phyloP scores from a whole-genome alignment of 805 yeast genomes.

The Candida sithepensis region DNA sequence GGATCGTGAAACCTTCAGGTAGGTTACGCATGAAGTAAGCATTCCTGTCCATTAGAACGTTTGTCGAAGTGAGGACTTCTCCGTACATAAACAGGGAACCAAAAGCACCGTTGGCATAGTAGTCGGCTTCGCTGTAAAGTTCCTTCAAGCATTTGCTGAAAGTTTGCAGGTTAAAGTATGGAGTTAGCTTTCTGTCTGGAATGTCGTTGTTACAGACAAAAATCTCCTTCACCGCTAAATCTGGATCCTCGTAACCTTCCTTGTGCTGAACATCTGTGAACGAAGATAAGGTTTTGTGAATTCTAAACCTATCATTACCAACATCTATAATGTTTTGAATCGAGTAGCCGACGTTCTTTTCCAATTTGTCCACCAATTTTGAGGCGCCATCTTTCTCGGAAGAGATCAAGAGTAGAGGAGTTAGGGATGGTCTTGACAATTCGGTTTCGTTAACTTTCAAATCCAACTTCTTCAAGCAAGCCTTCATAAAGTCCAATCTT shows the following conservation, averaged over 20 bases:
- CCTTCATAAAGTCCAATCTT: conserved; percentile 55
- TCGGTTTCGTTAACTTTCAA: conserved; percentile 59
- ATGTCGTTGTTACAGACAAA: conserved; percentile 36
- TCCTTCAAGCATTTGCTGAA: conserved; percentile 48
- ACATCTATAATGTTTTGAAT: conserved; percentile 44
- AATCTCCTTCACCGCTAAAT: conserved; percentile 53
- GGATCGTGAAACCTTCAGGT: conserved; percentile 67
- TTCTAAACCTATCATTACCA: conserved; percentile 51
- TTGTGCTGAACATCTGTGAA: conserved; percentile 25
- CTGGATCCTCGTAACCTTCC: conserved; percentile 49
- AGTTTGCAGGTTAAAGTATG: conserved; percentile 62
- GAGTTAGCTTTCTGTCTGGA: conserved; percentile 57
- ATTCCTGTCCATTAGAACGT: conserved; percentile 72
- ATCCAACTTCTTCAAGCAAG: conserved; percentile 57
- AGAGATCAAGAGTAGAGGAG: conserved; percentile 61
- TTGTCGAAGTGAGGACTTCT: conserved; percentile 89
- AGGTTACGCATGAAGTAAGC: conserved; percentile 49
- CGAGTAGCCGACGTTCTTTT: conserved; percentile 33
- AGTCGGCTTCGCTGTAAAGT: conserved; percentile 28
- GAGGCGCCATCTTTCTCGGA: conserved; percentile 28
- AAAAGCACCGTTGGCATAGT: conserved; percentile 32
- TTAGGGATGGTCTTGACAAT: conserved; percentile 55
- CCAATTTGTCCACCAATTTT: conserved; percentile 32
- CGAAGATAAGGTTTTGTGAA: conserved; percentile 38
- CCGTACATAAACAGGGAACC: conserved; percentile 73